Conservation (phyloP, 805 yeast species). For the Saccharomycopsis capsularis region DNA sequence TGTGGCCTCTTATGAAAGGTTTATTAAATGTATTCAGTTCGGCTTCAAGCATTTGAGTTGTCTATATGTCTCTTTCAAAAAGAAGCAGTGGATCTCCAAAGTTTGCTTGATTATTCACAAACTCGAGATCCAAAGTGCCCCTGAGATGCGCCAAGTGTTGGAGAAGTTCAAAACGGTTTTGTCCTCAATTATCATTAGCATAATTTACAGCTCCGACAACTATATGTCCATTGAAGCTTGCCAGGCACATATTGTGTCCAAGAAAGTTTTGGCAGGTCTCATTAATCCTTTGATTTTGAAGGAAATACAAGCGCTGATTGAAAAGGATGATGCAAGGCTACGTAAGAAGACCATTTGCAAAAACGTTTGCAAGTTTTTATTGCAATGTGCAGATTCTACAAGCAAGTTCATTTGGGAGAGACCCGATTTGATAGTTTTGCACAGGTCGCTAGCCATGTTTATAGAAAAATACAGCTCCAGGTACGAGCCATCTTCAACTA, state of each 20-base stretch:
- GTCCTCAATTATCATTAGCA: slow-evolving; percentile 8
- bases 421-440: slow-evolving; percentile 16
- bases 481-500: slow-evolving; percentile 9
- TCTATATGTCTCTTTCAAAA: slow-evolving; percentile 28
- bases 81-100: slow-evolving; percentile 32
- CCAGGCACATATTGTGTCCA: slow-evolving; percentile 13
- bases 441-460: slow-evolving; percentile 30
- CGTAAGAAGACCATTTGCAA: slow-evolving; percentile 20
- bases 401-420: slow-evolving; percentile 16
- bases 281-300: slow-evolving; percentile 17
- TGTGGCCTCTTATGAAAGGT: slow-evolving; percentile 26
- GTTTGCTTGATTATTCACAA: slow-evolving; percentile 30
- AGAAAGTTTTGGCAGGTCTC: slow-evolving; percentile 14
- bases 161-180: slow-evolving; percentile 4
- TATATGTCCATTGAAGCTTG: slow-evolving; percentile 14
- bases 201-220: slow-evolving; percentile 8
- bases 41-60: slow-evolving; percentile 28
- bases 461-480: slow-evolving; percentile 27
- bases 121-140: slow-evolving; percentile 9
- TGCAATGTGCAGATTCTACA: slow-evolving; percentile 20
- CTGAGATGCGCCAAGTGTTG: slow-evolving; percentile 2
- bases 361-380: slow-evolving; percentile 24
- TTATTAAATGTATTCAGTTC: slow-evolving; percentile 26
- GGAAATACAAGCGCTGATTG: slow-evolving; percentile 4
- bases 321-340: slow-evolving; percentile 29